Evolutionary conservation across 768 basidiomycete genomes (phyloP).

Genomic region (Termitomyces sp.): DNA sequence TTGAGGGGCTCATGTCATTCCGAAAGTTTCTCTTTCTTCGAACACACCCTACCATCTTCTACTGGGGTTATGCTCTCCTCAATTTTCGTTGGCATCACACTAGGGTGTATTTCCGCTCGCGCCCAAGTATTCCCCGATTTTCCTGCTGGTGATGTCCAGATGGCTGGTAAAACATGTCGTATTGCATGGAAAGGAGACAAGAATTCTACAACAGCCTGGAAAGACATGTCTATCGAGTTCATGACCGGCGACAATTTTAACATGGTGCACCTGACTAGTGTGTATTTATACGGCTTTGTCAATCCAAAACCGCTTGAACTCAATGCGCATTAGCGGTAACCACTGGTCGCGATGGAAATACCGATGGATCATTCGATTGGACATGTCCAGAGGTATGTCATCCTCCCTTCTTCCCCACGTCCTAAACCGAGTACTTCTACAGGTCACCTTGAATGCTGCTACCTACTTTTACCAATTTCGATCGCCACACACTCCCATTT

Average conservation of each 20-base stretch:
- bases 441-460: constrained; percentile 59
- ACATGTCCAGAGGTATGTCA: constrained; percentile 52
- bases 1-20: neutral
- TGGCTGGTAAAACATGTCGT: constrained; percentile 48
- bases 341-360: constrained; percentile 55
- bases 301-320: neutral
- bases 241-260: constrained; percentile 72
- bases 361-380: constrained; percentile 42
- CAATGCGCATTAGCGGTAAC: constrained; percentile 47
- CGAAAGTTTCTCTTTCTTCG: neutral
- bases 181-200: constrained; percentile 60
- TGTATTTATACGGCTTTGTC: constrained; percentile 17
- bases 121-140: constrained; percentile 55
- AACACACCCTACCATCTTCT: neutral
- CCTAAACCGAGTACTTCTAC: neutral
- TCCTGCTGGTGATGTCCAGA: constrained; percentile 57
- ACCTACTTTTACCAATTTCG: constrained; percentile 84
- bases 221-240: constrained; percentile 65
- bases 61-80: neutral
- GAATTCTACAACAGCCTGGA: constrained; percentile 53
- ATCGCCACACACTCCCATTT: constrained; percentile 30
- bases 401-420: neutral
- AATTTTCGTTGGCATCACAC: neutral
- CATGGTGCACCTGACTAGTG: constrained; percentile 67
- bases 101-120: constrained; percentile 29